A percentile compares a stretch with the other conserved stretches of the same genome.
phyloP scores from a whole-genome alignment of 2,329 filamentous ascomycete species.

The Tolypocladium guangdongense region DNA sequence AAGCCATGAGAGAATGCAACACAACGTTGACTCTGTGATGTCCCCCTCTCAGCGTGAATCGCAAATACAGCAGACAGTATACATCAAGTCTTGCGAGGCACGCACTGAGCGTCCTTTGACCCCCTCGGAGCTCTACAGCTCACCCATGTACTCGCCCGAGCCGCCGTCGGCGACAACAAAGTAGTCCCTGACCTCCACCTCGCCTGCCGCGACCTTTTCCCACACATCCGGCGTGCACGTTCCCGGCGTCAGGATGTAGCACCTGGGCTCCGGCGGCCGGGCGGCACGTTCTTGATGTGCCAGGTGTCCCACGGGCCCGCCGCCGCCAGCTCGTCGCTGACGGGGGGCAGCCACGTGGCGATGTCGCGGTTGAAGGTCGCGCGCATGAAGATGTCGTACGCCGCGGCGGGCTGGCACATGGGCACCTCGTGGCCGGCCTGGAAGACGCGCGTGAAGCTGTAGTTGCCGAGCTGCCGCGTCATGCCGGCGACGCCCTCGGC shows the following conservation, averaged over 20 bases:
- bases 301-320: slow-evolving; percentile 46
- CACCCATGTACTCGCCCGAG: neutral
- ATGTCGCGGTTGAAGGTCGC: slow-evolving; percentile 44
- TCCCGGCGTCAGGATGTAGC: slow-evolving; percentile 45
- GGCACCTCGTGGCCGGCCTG: slow-evolving; percentile 54
- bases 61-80: too few relatives aligned
- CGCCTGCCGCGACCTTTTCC: slow-evolving; percentile 34
- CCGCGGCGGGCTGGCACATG: slow-evolving; percentile 45
- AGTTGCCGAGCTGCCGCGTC: slow-evolving; percentile 65
- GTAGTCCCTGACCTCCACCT: slow-evolving; percentile 36
- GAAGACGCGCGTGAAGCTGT: slow-evolving; percentile 55
- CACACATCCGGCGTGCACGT: slow-evolving; percentile 46
- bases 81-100: too few relatives aligned
- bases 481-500: slow-evolving; percentile 53
- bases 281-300: slow-evolving; percentile 43
- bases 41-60: too few relatives aligned
- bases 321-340: slow-evolving; percentile 38
- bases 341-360: slow-evolving; percentile 38
- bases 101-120: neutral
- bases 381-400: slow-evolving; percentile 47
- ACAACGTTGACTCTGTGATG: too few relatives aligned
- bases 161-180: slow-evolving; percentile 13
- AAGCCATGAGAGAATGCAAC: too few relatives aligned
- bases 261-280: slow-evolving; percentile 37
- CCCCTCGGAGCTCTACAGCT: neutral